Base-by-base conservation (phyloP, 1,284 basidiomycete species). In the Apiotrichum mycotoxinovorans region DNA sequence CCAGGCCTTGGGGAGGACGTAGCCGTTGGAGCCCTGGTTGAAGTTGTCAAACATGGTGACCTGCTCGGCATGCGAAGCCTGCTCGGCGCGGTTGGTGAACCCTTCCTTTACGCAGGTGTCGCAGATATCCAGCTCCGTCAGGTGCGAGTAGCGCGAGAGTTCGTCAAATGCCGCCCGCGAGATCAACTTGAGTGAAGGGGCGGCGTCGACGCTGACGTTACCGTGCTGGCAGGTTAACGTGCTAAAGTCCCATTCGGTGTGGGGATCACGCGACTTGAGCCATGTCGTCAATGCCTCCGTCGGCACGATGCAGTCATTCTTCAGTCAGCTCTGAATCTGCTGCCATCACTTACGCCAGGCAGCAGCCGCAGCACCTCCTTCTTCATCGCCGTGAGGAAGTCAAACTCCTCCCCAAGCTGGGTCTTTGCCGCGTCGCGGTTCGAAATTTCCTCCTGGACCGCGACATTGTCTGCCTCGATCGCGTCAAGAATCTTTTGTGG, bases 401-500 rank as follows among this genome's bases (percentile, higher is more conserved):
- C 50, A 25, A 60, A 63, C 42, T 52, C 52, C 18, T 51, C 38
- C 17, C 20, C 52, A 2, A 50, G 37, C 1, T 25, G 35, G 26
- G 34, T 52, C 2, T 40, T n/a, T 5, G 25, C 18, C 5, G 20
- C n/a, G 11, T 22, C n/a, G 8, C 51, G 47, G 1, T 60, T 57
- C 3, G 54, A 59, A 22, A 65, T 66, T 27, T 68, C 68, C 17
- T 62, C 50, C 17, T 47, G 51, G 5, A 70, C 35, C 5, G 38
- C 43, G 1, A 35, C 72, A 69, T 91, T 89, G 22, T 86, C 76
- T 3, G 69, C 69, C 15, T 80, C 71, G 4, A 92, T 82, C 18
- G 83, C 79, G 17, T 82, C 74, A 56, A 80, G 58, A 3, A 87
- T 85, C 35, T 78, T 75, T 25, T 70, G 61, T 4, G 88, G 85